Conservation (phyloP, 202 grass and related monocot genomes). For the Eragrostis tef region DNA sequence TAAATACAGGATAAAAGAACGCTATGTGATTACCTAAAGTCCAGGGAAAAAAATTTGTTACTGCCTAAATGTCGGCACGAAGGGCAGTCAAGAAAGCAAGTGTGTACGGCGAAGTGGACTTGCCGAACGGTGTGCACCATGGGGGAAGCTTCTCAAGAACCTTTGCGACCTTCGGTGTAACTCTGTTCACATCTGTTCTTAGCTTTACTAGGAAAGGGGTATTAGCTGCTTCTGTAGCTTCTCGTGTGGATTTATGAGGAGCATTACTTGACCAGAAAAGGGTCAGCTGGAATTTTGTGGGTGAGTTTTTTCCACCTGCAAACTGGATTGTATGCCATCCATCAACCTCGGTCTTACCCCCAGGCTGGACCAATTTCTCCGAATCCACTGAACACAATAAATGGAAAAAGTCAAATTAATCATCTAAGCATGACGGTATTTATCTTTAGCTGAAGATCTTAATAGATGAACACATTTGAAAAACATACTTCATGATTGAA, state of each 20-base stretch:
- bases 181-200: slow-evolving; percentile 73
- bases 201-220: slow-evolving; percentile 66
- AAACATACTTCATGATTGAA: neutral
- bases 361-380: slow-evolving; percentile 58
- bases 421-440: neutral
- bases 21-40: slow-evolving; percentile 28
- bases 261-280: slow-evolving; percentile 63
- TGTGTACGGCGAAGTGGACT: slow-evolving; percentile 73
- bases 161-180: slow-evolving; percentile 61
- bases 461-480: neutral
- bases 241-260: slow-evolving; percentile 15
- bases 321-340: slow-evolving; percentile 93
- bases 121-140: slow-evolving; percentile 83
- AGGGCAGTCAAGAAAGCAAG: slow-evolving; percentile 82
- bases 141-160: slow-evolving; percentile 76
- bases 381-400: slow-evolving; percentile 54
- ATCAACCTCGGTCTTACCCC: slow-evolving; percentile 63
- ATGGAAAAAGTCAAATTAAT: slow-evolving; percentile 24
- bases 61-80: slow-evolving; percentile 69
- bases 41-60: neutral
- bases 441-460: neutral
- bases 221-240: slow-evolving; percentile 17
- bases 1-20: slow-evolving; percentile 37
- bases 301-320: slow-evolving; percentile 80
- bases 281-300: slow-evolving; percentile 75